phyloP scores from a whole-genome alignment of 805 yeast species.

The Pichia insulana region DNA sequence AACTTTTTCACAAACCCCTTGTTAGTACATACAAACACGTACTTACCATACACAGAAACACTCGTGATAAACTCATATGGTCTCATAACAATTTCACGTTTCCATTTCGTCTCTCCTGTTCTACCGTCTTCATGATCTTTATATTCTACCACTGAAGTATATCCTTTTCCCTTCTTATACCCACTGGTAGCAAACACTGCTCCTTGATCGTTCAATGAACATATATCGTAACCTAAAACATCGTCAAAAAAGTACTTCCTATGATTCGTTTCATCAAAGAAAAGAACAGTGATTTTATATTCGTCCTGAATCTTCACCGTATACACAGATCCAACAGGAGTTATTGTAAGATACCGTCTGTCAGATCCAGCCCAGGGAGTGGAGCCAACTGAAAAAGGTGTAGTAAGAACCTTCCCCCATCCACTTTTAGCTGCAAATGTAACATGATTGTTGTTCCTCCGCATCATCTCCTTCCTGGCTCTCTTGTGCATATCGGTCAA shows the following conservation, averaged over 20 bases:
- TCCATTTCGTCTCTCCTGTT: slow-evolving; percentile 74
- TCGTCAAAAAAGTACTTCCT: slow-evolving; percentile 85
- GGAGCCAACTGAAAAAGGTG: slow-evolving; percentile 77
- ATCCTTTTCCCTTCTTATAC: slow-evolving; percentile 15
- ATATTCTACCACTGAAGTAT: slow-evolving; percentile 38
- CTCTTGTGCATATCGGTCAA: slow-evolving; percentile 8
- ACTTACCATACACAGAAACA: slow-evolving; percentile 54
- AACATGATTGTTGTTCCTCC: background rate
- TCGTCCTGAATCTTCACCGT: slow-evolving; percentile 54
- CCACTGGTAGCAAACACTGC: slow-evolving; percentile 48
- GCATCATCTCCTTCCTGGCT: slow-evolving; percentile 5
- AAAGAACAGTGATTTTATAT: slow-evolving; percentile 60
- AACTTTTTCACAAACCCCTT: slow-evolving; percentile 66
- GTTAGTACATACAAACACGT: slow-evolving; percentile 63
- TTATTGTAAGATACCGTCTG: slow-evolving; percentile 74
- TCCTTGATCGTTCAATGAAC: slow-evolving; percentile 62
- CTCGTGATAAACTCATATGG: slow-evolving; percentile 53
- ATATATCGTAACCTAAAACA: slow-evolving; percentile 58
- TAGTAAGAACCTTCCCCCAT: slow-evolving; percentile 13
- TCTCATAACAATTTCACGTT: slow-evolving; percentile 35
- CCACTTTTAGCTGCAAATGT: slow-evolving; percentile 4
- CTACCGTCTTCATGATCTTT: slow-evolving; percentile 62
- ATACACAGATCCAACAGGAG: slow-evolving; percentile 74
- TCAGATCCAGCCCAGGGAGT: slow-evolving; percentile 65
- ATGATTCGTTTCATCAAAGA: slow-evolving; percentile 69